Conservation (phyloP, 2,329 filamentous ascomycete species). For the Colletotrichum horii region DNA sequence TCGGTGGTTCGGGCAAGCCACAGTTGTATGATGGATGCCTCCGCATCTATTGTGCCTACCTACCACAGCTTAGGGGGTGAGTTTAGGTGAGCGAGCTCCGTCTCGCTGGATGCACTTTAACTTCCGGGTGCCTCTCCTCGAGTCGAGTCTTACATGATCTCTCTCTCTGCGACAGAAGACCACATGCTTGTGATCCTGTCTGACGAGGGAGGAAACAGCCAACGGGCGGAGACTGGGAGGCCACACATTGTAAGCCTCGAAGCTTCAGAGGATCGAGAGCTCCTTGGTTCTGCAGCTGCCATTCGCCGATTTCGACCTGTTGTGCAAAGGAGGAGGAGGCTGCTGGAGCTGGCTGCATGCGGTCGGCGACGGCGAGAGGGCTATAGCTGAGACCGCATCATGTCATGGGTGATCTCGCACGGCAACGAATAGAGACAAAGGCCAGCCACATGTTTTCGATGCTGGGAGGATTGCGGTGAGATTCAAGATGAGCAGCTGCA, state of each 20-base stretch:
- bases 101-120: neutral
- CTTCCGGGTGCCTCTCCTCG: neutral
- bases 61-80: conserved; percentile 4
- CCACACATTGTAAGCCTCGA: neutral
- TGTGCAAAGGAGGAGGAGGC: conserved; percentile 2
- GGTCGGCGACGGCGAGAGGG: neutral
- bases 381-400: conserved; percentile 10
- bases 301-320: conserved; percentile 7
- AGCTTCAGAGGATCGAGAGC: neutral
- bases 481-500: conserved; percentile 1
- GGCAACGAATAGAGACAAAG: conserved; percentile 17
- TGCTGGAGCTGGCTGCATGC: conserved; percentile 10
- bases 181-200: conserved; percentile 6
- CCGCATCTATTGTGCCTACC: neutral
- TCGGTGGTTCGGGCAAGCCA: neutral
- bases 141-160: neutral
- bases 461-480: neutral
- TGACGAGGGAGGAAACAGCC: neutral
- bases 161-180: neutral
- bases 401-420: conserved; percentile 5
- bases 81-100: neutral
- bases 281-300: neutral
- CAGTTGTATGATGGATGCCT: conserved; percentile 1
- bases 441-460: conserved; percentile 10
- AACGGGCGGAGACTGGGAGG: neutral